These are phyloP conservation scores for Avicennia marina DNA, from an alignment of 257 asterid genomes.

Conservation along the genomic window DNA sequence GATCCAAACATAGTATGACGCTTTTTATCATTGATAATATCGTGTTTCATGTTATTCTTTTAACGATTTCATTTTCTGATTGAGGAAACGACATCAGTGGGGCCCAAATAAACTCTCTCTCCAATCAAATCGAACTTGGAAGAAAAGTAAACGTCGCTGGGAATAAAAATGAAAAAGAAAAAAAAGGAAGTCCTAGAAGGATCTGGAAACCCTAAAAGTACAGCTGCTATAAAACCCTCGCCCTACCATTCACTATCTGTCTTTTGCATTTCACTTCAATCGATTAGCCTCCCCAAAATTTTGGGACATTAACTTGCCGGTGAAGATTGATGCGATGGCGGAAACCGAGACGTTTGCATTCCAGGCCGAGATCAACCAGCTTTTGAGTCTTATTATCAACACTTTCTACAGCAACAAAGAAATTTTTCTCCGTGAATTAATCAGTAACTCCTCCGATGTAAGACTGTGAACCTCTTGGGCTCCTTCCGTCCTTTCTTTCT, in stretches of 20 bases:
- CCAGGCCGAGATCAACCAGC: constrained; percentile 46
- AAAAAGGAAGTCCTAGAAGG: no score
- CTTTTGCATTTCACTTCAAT: neutral
- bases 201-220: neutral
- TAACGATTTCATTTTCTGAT: no score
- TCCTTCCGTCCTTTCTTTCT: neutral
- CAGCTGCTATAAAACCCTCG: neutral
- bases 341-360: constrained; percentile 9
- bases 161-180: no score
- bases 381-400: constrained; percentile 42
- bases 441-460: constrained; percentile 27
- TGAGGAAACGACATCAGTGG: no score
- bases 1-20: no score
- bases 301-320: no score
- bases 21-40: no score
- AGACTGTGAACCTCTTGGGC: neutral
- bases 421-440: constrained; percentile 41
- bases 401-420: constrained; percentile 31
- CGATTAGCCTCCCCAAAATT: no score
- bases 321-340: neutral
- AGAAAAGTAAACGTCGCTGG: no score
- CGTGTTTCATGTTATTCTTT: no score
- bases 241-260: neutral
- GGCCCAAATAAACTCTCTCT: no score
- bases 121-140: no score